These are phyloP conservation scores for Xylariales sp. DNA, from an alignment of 2,329 filamentous ascomycete species.

Conservation along the genomic window DNA sequence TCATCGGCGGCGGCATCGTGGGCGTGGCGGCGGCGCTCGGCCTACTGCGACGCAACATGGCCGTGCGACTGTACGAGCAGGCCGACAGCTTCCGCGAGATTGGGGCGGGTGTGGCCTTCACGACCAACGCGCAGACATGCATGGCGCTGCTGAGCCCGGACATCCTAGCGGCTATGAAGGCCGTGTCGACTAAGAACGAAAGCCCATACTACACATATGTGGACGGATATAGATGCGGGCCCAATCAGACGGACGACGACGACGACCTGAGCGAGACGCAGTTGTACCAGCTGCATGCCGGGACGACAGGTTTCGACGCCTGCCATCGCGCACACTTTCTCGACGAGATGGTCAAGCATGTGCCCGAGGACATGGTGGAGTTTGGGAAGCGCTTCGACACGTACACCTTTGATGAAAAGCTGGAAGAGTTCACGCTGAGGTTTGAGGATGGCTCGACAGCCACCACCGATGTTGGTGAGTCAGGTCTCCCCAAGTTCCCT, in stretches of 20 bases:
- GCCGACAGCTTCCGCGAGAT: constrained; percentile 17
- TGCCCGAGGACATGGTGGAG: constrained; percentile 27
- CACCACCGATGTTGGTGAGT: constrained; percentile 30
- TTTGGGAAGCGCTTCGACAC: constrained; percentile 35
- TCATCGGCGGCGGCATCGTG: constrained; percentile 14
- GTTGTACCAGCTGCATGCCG: too few relatives aligned
- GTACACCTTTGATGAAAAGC: too few relatives aligned
- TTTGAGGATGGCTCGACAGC: constrained; percentile 36
- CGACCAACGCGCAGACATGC: constrained; percentile 15
- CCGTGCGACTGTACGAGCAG: constrained; percentile 44
- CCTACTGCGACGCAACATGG: constrained; percentile 46
- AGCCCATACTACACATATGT: constrained; percentile 29
- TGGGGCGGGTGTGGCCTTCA: constrained; percentile 22
- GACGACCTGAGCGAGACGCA: too few relatives aligned
- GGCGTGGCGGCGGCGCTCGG: constrained; percentile 50
- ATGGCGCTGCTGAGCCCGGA: too few relatives aligned
- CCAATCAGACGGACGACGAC: too few relatives aligned
- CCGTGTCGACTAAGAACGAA: constrained; percentile 16
- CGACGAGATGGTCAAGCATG: constrained; percentile 32
- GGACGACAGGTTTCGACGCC: too few relatives aligned
- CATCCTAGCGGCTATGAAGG: too few relatives aligned
- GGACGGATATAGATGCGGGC: too few relatives aligned
- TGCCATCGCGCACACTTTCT: constrained; percentile 36
- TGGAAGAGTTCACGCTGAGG: too few relatives aligned
- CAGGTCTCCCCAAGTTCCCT: too few relatives aligned